Evolutionary conservation across 441 rosid genomes (phyloP).

Genomic region (Macaranga tanarius): DNA sequence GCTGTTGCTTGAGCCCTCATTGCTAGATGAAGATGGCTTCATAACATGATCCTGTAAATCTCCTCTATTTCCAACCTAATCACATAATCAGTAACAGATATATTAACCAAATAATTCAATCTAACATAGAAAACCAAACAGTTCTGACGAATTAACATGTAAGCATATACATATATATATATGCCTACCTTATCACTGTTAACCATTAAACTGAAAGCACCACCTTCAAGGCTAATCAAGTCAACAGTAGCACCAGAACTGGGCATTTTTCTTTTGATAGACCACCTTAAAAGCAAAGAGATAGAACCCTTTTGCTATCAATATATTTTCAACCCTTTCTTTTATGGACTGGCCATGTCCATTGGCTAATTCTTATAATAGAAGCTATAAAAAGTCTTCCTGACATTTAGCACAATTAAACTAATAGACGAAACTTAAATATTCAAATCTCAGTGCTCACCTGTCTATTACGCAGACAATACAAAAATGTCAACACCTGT

Average conservation of each 20-base stretch:
- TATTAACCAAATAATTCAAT: not conserved
- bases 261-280: not conserved
- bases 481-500: constrained; percentile 55
- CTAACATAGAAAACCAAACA: too few species aligned
- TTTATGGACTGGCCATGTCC: not conserved
- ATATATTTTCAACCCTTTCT: not conserved
- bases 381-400: not conserved
- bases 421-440: not conserved
- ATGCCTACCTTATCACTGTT: constrained; percentile 7
- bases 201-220: not conserved
- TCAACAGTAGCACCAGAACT: constrained; percentile 12
- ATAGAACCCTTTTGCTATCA: not conserved
- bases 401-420: not conserved
- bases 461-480: constrained; percentile 20
- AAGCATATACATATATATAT: too few species aligned
- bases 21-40: constrained; percentile 28
- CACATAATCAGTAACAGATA: not conserved
- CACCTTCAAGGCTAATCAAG: constrained; percentile 3
- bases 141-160: too few species aligned
- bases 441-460: not conserved
- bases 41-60: constrained; percentile 20
- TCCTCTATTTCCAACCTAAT: constrained; percentile 22
- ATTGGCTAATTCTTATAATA: constrained; percentile 12
- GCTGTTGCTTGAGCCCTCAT: constrained; percentile 24
- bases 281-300: not conserved